Percentiles rank a stretch among this genome's conserved stretches.
These are phyloP conservation scores for Ustilago tritici DNA, from an alignment of 1,284 basidiomycete species.

Conservation along the genomic window DNA sequence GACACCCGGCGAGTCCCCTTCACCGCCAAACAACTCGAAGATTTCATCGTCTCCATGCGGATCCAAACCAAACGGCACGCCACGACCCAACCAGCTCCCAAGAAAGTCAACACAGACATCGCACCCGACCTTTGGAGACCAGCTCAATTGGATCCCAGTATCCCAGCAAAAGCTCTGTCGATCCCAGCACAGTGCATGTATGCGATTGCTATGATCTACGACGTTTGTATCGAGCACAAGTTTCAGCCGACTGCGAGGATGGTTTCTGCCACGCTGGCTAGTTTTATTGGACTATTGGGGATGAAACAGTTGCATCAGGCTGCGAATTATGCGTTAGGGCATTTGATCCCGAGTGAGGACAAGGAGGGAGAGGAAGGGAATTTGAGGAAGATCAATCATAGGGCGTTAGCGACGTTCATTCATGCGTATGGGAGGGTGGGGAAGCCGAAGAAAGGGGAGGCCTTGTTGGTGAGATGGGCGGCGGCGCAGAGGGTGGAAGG, in stretches of 20 bases:
- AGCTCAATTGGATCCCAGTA: slow-evolving; percentile 16
- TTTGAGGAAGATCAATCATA: slow-evolving; percentile 20
- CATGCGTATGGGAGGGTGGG: slow-evolving; percentile 16
- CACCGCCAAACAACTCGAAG: slow-evolving; percentile 22
- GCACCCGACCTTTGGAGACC: slow-evolving; percentile 31
- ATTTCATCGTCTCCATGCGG: slow-evolving; percentile 30
- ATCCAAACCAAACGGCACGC: slow-evolving; percentile 22
- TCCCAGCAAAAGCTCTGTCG: slow-evolving; percentile 28
- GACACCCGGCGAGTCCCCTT: slow-evolving; percentile 21
- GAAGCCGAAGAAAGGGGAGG: slow-evolving; percentile 25
- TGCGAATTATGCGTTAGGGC: slow-evolving; percentile 7
- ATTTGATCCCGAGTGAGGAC: slow-evolving; percentile 8
- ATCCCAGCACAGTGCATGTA: slow-evolving; percentile 44
- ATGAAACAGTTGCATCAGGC: slow-evolving; percentile 20
- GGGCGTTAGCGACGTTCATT: slow-evolving; percentile 30
- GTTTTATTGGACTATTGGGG: slow-evolving; percentile 13
- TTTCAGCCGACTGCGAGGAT: slow-evolving; percentile 23
- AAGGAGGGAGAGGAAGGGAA: background rate
- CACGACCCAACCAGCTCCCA: slow-evolving; percentile 21
- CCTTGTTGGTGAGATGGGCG: slow-evolving; percentile 27
- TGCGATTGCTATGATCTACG: slow-evolving; percentile 46
- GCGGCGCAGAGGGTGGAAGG: slow-evolving; percentile 14
- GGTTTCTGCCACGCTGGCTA: slow-evolving; percentile 37
- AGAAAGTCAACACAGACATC: background rate
- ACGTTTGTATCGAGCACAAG: slow-evolving; percentile 18